These are phyloP conservation scores for Crataegus laevigata DNA, from an alignment of 306 rosid species.

Conservation along the genomic window DNA sequence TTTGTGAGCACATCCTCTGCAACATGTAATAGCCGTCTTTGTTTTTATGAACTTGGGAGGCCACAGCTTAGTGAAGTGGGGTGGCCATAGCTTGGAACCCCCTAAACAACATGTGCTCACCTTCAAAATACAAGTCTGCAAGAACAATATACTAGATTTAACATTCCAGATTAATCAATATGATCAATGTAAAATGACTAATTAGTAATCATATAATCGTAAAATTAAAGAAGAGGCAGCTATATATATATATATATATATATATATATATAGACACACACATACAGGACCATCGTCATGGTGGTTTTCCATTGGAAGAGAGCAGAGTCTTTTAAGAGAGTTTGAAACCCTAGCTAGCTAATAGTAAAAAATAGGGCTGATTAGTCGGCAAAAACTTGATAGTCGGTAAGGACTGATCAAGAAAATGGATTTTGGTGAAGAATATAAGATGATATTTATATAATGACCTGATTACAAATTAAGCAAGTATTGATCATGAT, in stretches of 20 bases:
- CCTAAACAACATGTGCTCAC: not conserved
- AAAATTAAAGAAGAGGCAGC: not conserved
- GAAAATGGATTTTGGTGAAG: not conserved
- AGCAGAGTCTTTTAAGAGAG: not conserved
- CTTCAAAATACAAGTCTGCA: not conserved
- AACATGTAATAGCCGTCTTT: not conserved
- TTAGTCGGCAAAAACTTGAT: not conserved
- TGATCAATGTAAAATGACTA: not conserved
- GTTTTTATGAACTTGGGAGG: not conserved
- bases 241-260: too few relatives aligned
- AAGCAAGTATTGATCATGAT: not conserved
- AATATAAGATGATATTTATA: not conserved
- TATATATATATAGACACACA: too few relatives aligned
- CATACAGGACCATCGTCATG: conserved; percentile 1
- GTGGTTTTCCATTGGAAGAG: conserved; percentile 5
- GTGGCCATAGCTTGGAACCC: not conserved
- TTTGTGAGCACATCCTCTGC: not conserved
- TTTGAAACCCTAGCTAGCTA: not conserved
- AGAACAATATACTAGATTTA: not conserved
- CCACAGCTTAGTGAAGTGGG: not conserved
- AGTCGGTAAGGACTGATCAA: not conserved
- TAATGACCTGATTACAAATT: not conserved
- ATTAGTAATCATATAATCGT: not conserved
- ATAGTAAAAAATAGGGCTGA: not conserved
- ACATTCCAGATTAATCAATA: not conserved